phyloP scores from a whole-genome alignment of 139 green algal species.

The Tetradesmus obliquus region DNA sequence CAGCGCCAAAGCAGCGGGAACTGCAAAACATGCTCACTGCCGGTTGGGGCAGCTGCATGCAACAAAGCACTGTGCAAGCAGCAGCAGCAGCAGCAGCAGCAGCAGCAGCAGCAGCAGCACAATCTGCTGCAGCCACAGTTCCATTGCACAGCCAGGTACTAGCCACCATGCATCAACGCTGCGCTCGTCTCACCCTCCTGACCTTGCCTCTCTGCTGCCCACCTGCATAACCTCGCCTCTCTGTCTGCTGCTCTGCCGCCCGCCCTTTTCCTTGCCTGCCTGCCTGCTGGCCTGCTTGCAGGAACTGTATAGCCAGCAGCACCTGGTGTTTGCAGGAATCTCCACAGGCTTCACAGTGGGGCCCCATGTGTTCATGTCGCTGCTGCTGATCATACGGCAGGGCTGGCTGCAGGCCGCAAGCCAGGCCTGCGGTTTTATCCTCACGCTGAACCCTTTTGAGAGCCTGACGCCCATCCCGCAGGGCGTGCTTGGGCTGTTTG shows the following conservation, averaged over 20 bases:
- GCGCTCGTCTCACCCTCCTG: no score
- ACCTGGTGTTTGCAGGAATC: background rate
- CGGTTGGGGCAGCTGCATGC: background rate
- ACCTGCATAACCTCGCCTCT: no score
- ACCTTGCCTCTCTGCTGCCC: no score
- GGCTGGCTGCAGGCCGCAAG: slow-evolving; percentile 48
- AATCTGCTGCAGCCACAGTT: no score
- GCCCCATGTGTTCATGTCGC: slow-evolving; percentile 43
- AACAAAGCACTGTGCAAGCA: background rate
- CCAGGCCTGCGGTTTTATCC: slow-evolving; percentile 46
- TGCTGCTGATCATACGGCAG: slow-evolving; percentile 48
- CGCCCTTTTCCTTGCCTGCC: background rate
- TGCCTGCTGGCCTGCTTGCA: background rate
- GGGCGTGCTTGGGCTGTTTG: slow-evolving; percentile 40
- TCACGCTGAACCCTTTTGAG: slow-evolving; percentile 50
- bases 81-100: background rate
- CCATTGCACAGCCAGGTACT: no score
- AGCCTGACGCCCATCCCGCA: slow-evolving; percentile 41
- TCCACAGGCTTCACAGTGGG: slow-evolving; percentile 34
- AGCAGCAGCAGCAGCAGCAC: background rate
- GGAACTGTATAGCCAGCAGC: slow-evolving; percentile 34
- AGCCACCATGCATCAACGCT: no score
- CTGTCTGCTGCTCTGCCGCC: background rate
- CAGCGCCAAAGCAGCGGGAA: no score
- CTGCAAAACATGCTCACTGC: no score